These are phyloP conservation scores for Phytopythium chamaehyphon DNA, from an alignment of 352 stramenopile genomes.

Conservation along the genomic window DNA sequence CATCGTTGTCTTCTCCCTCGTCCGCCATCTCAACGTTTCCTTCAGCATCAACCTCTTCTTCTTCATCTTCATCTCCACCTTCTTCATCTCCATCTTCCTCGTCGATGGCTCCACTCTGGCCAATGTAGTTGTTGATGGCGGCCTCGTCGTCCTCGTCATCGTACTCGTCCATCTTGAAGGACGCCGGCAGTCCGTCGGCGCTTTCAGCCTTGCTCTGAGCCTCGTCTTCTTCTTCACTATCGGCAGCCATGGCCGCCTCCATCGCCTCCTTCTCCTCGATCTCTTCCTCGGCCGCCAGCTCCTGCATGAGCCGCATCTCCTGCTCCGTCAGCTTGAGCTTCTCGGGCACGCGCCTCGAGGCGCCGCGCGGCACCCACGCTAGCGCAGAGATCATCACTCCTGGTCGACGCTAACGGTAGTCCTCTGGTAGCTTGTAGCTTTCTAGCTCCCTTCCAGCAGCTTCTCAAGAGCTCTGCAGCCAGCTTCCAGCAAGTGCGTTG, in stretches of 20 bases:
- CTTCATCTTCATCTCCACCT: slow-evolving; percentile 37
- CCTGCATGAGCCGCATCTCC: slow-evolving; percentile 78
- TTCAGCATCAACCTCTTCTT: slow-evolving; percentile 30
- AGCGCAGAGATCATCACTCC: slow-evolving; percentile 51
- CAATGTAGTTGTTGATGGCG: slow-evolving; percentile 77
- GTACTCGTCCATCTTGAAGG: slow-evolving; percentile 88
- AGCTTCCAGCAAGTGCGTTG: slow-evolving; percentile 9
- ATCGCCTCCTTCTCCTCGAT: slow-evolving; percentile 52
- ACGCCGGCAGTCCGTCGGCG: slow-evolving; percentile 47
- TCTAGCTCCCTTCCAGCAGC: too few relatives aligned
- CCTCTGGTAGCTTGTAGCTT: too few relatives aligned
- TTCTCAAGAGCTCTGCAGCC: too few relatives aligned
- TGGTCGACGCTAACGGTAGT: too few relatives aligned
- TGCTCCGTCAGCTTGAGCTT: slow-evolving; percentile 85
- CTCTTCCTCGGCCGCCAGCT: slow-evolving; percentile 71
- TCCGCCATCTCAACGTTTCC: slow-evolving; percentile 54
- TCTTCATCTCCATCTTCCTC: slow-evolving; percentile 19
- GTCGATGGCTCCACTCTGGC: slow-evolving; percentile 28
- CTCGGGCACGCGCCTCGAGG: slow-evolving; percentile 60
- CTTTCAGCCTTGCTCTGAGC: slow-evolving; percentile 22
- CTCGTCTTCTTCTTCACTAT: slow-evolving; percentile 37
- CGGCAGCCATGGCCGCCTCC: slow-evolving; percentile 46
- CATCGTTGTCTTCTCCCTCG: slow-evolving; percentile 51
- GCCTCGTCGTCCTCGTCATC: slow-evolving; percentile 83
- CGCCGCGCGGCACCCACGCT: slow-evolving; percentile 50